Percentiles rank a stretch among this genome's conserved stretches.
Evolutionary conservation across 2,329 filamentous ascomycete genomes (phyloP).

Genomic region (Neurospora crassa): DNA sequence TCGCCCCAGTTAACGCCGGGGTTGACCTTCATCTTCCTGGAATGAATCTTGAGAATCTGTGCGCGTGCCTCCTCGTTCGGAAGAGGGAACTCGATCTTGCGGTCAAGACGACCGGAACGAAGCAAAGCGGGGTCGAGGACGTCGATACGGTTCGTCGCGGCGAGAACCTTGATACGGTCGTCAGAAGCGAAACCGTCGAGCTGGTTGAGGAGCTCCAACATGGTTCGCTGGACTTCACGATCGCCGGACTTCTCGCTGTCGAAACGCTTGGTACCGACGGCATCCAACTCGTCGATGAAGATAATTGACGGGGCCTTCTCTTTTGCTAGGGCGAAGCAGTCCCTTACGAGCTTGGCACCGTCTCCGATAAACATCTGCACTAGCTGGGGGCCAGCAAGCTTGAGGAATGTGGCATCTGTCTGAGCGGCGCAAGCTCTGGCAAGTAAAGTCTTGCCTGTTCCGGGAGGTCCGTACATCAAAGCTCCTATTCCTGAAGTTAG

Average conservation of each 20-base stretch:
- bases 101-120: constrained; percentile 82
- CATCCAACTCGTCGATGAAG: constrained; percentile 97
- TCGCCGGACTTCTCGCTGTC: constrained; percentile 98
- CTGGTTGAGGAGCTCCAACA: constrained; percentile 98
- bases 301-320: constrained; percentile 99
- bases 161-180: constrained; percentile 92
- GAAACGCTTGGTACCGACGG: constrained; percentile 97
- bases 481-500: constrained; percentile 51
- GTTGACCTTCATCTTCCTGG: constrained; percentile 95
- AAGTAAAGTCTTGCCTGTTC: constrained; percentile 83
- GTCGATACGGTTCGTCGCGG: constrained; percentile 89
- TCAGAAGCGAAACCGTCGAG: constrained; percentile 96
- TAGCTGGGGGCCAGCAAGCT: constrained; percentile 92
- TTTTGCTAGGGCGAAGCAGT: constrained; percentile 95
- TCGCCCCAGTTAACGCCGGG: constrained; percentile 92
- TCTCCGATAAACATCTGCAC: constrained; percentile 99
- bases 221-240: constrained; percentile 94
- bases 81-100: constrained; percentile 97
- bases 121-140: constrained; percentile 87
- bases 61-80: constrained; percentile 96
- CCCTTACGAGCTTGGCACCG: constrained; percentile 91
- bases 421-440: constrained; percentile 95
- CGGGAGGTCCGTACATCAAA: constrained; percentile 92
- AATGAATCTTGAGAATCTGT: constrained; percentile 96
- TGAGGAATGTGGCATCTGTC: constrained; percentile 97